These are phyloP conservation scores for Globisporangium perplexum DNA, from an alignment of 352 stramenopile species.

Conservation along the genomic window DNA sequence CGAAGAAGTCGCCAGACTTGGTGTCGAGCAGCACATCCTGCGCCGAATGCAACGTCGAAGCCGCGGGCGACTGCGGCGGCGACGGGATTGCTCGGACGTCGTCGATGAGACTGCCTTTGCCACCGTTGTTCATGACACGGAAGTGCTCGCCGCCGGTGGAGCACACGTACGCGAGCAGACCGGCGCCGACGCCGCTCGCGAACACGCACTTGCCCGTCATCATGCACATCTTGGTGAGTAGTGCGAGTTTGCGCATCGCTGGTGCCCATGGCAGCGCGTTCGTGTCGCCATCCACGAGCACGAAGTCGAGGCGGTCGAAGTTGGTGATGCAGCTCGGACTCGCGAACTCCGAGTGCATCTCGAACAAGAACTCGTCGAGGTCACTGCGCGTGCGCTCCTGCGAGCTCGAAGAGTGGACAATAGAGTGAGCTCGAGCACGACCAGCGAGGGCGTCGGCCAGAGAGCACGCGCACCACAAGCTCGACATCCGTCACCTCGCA, in stretches of 20 bases:
- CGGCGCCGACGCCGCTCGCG: constrained; percentile 49
- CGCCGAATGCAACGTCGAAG: not conserved
- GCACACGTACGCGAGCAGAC: constrained; percentile 59
- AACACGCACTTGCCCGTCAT: constrained; percentile 85
- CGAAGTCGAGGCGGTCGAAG: constrained; percentile 79
- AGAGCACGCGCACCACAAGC: constrained; percentile 57
- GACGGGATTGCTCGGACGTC: constrained; percentile 32
- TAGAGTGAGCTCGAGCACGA: not conserved
- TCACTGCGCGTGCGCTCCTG: constrained; percentile 57
- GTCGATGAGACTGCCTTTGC: constrained; percentile 40
- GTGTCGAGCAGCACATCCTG: constrained; percentile 60
- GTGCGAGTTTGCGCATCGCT: constrained; percentile 47
- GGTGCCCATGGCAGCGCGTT: constrained; percentile 60
- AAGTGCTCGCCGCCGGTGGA: constrained; percentile 63
- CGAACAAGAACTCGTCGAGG: constrained; percentile 72
- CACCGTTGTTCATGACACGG: constrained; percentile 55
- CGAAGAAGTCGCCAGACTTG: constrained; percentile 70
- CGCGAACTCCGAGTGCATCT: constrained; percentile 64
- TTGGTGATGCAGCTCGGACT: constrained; percentile 62
- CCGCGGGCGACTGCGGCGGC: constrained; percentile 10
- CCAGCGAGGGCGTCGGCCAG: constrained; percentile 3
- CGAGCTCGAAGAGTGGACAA: not conserved
- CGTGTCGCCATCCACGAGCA: constrained; percentile 67
- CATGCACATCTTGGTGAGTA: constrained; percentile 84
- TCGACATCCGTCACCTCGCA: constrained; percentile 57